Base-by-base conservation (phyloP, 371 early-diverging fungal genomes). In the Mortierella sp. region DNA sequence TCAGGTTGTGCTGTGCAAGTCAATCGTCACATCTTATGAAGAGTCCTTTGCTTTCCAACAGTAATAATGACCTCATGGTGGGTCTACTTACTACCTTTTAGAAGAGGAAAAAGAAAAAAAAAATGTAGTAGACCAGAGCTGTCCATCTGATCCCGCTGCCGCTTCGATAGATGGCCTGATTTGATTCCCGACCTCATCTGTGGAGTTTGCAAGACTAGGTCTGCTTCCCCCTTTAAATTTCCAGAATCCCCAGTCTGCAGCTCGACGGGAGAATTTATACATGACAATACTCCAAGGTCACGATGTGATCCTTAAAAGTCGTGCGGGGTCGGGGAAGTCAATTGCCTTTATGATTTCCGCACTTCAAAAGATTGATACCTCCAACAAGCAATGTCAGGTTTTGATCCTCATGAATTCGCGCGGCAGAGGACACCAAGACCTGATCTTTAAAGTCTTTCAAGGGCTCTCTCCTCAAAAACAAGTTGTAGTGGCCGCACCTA, bases 301-400 rank as follows among this genome's bases (percentile, higher is more conserved):
- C 69, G 96, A 97, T 88, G 95, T 97, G 67, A 95, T 96, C 76
- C 95, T 95, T 47, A 96, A 97, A 85, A 96, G 96, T 37, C 96
- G 96, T 83, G 96, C 97, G 75, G 98, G 98, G 85, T 97, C 98
- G 56, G 98, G 98, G 73, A 98, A 98, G 76, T 97, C 98, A 29
- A 96, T 95, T 65, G 96, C 98, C 54, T 96, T 97, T 89, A 94
- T 93, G 45, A 95, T 98, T 72, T 92, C 93, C 26, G 89, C 95
- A 49, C 89, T 98, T 64, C 96, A 98, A 85, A 88, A 89, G 60
- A 90, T 98, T 74, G 95, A 97, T 83, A 78, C 86, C n/a, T 83
- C 79, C 42, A 68, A 91, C 56, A 87, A 88, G 72, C 89, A 89
- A 55, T 92, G 93, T 54, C 98, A 98, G 83, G 96, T 95, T 10